Evolutionary conservation across 306 rosid species (phyloP).

Genomic region (Styphnolobium japonicum): DNA sequence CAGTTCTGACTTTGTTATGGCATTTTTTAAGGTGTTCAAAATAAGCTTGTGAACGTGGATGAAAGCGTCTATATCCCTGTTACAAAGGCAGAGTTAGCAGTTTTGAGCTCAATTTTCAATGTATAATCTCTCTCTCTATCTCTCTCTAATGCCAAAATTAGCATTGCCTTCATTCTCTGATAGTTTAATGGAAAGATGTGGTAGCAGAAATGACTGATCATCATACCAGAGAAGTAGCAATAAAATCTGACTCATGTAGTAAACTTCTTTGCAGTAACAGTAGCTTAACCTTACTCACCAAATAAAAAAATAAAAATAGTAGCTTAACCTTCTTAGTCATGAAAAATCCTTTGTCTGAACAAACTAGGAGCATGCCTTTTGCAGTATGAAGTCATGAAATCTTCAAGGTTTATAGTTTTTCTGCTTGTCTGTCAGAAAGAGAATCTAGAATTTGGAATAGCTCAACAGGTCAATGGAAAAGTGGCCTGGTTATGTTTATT

Average conservation of each 20-base stretch:
- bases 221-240: neutral
- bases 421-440: neutral
- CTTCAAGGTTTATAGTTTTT: neutral
- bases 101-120: conserved; percentile 74
- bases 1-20: conserved; percentile 19
- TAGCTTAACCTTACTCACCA: neutral
- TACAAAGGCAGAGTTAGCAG: conserved; percentile 78
- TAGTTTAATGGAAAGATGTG: neutral
- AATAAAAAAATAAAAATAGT: neutral
- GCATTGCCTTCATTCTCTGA: neutral
- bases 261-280: neutral
- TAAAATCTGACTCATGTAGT: neutral
- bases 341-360: neutral
- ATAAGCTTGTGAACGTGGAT: conserved; percentile 70
- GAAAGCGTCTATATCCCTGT: conserved; percentile 76
- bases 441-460: conserved; percentile 12
- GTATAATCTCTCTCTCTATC: conserved; percentile 40
- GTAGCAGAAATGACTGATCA: neutral
- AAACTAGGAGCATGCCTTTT: conserved; percentile 16
- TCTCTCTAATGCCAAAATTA: neutral
- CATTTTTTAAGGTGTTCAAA: conserved; percentile 68
- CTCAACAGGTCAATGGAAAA: neutral
- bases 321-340: neutral
- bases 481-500: neutral
- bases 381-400: neutral